Conservation (phyloP, 2,329 filamentous ascomycete species). For the Chaetomium olivaceum region DNA sequence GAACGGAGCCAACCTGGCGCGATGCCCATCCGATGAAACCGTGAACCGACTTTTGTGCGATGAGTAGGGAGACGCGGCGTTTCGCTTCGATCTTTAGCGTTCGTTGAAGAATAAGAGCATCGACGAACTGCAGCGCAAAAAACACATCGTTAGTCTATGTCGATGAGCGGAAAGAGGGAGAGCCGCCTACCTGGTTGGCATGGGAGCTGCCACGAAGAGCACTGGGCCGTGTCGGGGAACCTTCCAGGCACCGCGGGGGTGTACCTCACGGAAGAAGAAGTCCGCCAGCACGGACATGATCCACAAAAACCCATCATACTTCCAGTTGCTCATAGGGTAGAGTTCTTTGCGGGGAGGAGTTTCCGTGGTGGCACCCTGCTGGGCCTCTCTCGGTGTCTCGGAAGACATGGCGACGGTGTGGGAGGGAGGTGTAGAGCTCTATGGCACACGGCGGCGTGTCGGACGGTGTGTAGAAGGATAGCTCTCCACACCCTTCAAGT, state of each 20-base stretch:
- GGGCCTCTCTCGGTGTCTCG: slow-evolving; percentile 17
- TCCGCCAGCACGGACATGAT: slow-evolving; percentile 81
- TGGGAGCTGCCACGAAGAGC: slow-evolving; percentile 94
- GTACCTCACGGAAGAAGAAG: slow-evolving; percentile 97
- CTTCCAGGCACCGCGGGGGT: slow-evolving; percentile 92
- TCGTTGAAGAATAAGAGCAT: slow-evolving; percentile 89
- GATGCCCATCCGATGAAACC: slow-evolving; percentile 90
- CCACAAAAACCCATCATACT: slow-evolving; percentile 78
- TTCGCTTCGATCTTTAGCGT: slow-evolving; percentile 83
- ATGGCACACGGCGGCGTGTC: background rate
- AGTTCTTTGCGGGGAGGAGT: slow-evolving; percentile 51
- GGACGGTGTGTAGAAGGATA: background rate
- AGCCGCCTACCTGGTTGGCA: slow-evolving; percentile 77
- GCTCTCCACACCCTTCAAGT: background rate
- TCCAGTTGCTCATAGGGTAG: slow-evolving; percentile 70
- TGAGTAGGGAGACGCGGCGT: slow-evolving; percentile 86
- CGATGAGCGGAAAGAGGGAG: background rate
- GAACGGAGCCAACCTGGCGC: slow-evolving; percentile 80
- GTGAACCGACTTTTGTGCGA: slow-evolving; percentile 93
- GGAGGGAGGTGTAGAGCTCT: background rate
- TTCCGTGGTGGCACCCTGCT: slow-evolving; percentile 34
- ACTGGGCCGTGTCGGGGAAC: slow-evolving; percentile 85
- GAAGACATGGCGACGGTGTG: slow-evolving; percentile 25
- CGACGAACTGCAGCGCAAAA: slow-evolving; percentile 71
- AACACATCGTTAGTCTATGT: slow-evolving; percentile 21